Conservation (phyloP, 1,284 basidiomycete genomes). For the Sanguinoderma infundibulare region DNA sequence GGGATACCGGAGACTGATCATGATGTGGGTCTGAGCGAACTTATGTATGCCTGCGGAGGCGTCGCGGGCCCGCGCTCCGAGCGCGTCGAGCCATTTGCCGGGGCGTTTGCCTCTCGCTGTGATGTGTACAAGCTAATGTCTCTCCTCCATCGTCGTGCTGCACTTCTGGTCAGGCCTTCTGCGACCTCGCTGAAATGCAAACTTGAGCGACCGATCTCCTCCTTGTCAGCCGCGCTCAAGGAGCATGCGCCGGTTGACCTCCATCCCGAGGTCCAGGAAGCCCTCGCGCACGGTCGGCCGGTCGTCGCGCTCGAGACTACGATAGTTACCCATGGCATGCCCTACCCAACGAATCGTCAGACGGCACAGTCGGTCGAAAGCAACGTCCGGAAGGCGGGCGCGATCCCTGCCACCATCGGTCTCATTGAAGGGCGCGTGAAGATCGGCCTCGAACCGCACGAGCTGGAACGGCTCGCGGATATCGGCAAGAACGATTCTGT, state of each 20-base stretch:
- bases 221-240: conserved; percentile 19
- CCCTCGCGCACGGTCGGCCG: conserved; percentile 61
- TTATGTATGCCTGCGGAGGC: too few species aligned
- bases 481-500: conserved; percentile 45
- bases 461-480: conserved; percentile 79
- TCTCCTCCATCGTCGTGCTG: conserved; percentile 22
- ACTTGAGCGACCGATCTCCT: conserved; percentile 16
- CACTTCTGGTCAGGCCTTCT: conserved; percentile 13
- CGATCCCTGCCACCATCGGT: conserved; percentile 91
- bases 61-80: too few species aligned
- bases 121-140: conserved; percentile 16
- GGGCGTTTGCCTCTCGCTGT: background rate
- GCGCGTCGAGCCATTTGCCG: too few species aligned
- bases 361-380: conserved; percentile 78
- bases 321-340: conserved; percentile 92
- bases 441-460: conserved; percentile 73
- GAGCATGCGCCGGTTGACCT: conserved; percentile 55
- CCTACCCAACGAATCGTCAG: conserved; percentile 78
- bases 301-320: conserved; percentile 87
- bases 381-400: conserved; percentile 79
- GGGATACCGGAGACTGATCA: too few species aligned
- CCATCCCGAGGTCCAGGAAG: conserved; percentile 81
- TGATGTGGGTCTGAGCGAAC: background rate
- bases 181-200: conserved; percentile 14
- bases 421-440: conserved; percentile 85